Conservation (phyloP, 441 rosid genomes). For the Capsella rubella region DNA sequence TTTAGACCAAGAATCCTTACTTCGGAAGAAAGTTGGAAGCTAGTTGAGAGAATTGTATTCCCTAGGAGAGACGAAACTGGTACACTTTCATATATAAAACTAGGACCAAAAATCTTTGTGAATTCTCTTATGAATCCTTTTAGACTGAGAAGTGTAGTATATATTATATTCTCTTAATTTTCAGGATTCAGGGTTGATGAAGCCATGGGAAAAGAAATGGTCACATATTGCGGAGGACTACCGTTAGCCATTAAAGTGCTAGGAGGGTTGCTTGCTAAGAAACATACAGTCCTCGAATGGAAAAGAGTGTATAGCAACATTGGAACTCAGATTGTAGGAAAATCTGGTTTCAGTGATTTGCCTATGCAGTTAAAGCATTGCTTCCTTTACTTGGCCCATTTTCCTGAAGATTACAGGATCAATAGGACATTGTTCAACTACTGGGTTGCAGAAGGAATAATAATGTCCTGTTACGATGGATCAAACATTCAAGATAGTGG, state of each 20-base stretch:
- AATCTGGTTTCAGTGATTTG: neutral
- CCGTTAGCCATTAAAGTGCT: neutral
- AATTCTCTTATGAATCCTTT: neutral
- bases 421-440: neutral
- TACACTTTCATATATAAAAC: neutral
- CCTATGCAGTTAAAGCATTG: constrained; percentile 2
- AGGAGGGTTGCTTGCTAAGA: constrained; percentile 1
- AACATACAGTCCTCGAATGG: neutral
- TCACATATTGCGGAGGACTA: neutral
- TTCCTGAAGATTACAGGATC: neutral
- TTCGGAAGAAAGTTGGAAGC: neutral
- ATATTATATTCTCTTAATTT: neutral
- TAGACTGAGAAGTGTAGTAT: neutral
- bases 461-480: neutral
- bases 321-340: neutral
- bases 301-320: neutral
- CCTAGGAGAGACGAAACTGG: neutral
- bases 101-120: neutral
- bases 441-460: neutral
- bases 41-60: neutral
- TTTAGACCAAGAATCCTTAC: constrained; percentile 2
- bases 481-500: neutral
- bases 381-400: neutral
- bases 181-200: neutral
- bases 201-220: neutral